Evolutionary conservation across 345 rosid species (phyloP).

Genomic region (Populus davidiana): DNA sequence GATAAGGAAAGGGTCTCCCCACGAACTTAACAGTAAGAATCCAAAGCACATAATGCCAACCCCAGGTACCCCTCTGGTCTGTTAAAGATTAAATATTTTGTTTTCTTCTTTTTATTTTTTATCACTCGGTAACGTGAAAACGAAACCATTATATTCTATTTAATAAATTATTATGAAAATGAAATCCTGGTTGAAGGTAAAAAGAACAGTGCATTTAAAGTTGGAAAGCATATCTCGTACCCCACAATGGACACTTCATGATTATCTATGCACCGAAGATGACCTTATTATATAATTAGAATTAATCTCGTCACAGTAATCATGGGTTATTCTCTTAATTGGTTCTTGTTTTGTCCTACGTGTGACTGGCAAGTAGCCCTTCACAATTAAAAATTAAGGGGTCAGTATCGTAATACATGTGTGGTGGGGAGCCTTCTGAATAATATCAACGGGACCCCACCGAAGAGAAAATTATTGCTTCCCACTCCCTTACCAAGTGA

Average conservation of each 20-base stretch:
- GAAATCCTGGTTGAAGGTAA: not conserved
- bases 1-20: too few species aligned
- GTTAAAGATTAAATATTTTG: not conserved
- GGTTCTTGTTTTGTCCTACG: not conserved
- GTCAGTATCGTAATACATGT: not conserved
- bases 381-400: not conserved
- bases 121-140: not conserved
- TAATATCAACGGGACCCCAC: not conserved
- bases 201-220: too few species aligned
- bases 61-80: not conserved
- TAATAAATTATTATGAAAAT: not conserved
- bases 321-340: not conserved
- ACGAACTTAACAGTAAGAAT: not conserved
- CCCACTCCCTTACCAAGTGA: not conserved
- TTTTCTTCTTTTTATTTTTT: not conserved
- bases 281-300: not conserved
- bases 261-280: not conserved
- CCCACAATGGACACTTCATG: constrained; percentile 1
- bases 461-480: not conserved
- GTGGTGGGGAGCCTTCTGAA: constrained; percentile 10
- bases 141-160: not conserved
- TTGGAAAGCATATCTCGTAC: not conserved
- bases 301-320: constrained; percentile 1
- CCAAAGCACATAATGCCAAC: constrained; percentile 1
- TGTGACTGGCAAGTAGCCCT: not conserved